Evolutionary conservation across 2,329 filamentous ascomycete species (phyloP).

Genomic region (Acephala macrosclerotiorum): DNA sequence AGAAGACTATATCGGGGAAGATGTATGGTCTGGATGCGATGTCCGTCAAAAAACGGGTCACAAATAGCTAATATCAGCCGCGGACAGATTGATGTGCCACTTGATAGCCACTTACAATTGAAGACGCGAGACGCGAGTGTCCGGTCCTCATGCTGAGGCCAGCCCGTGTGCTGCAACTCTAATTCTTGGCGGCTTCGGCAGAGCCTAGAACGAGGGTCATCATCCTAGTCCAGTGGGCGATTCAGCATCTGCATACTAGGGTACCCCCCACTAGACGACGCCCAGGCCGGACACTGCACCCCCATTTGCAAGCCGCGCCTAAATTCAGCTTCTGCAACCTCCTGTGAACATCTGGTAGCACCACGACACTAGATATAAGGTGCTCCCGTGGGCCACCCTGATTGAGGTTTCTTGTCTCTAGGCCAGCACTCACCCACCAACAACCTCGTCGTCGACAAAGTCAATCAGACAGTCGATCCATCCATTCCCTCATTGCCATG

Average conservation of each 20-base stretch:
- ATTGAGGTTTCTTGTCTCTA: constrained; percentile 15
- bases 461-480: too few species aligned
- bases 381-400: background rate
- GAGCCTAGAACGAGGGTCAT: background rate
- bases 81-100: background rate
- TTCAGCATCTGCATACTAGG: background rate
- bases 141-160: background rate
- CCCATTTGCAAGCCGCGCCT: background rate
- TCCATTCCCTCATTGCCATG: constrained; percentile 14
- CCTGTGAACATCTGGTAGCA: background rate
- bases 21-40: background rate
- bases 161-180: constrained; percentile 13
- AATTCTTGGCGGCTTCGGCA: constrained; percentile 19
- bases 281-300: background rate
- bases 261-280: background rate
- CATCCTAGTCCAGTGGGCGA: background rate
- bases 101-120: background rate
- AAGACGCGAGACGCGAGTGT: background rate
- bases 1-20: constrained; percentile 5
- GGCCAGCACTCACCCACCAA: constrained; percentile 21
- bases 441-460: constrained; percentile 1
- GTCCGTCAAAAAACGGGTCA: background rate
- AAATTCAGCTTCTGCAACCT: constrained; percentile 11
- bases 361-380: constrained; percentile 20
- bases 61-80: background rate